These are phyloP conservation scores for Piper longum DNA, from an alignment of 164 flowering plant species.

Conservation along the genomic window DNA sequence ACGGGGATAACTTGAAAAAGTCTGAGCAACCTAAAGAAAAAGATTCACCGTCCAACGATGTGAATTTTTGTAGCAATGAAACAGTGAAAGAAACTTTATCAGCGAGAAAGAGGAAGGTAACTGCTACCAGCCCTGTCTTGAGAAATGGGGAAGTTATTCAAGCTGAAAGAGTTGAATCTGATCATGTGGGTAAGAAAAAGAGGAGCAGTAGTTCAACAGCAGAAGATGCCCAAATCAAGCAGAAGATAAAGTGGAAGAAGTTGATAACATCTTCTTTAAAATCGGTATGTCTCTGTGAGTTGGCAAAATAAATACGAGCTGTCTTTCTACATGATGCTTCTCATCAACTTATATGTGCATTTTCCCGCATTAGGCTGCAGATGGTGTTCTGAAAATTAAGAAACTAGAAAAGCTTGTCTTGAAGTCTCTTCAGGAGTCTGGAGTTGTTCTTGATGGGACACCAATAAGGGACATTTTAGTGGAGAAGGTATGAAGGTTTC, in stretches of 20 bases:
- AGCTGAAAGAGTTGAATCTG: conserved; percentile 16
- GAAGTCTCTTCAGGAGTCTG: conserved; percentile 46
- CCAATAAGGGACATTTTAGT: conserved; percentile 25
- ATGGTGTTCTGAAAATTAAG: conserved; percentile 47
- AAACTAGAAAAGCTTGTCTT: conserved; percentile 47
- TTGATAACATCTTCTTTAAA: conserved; percentile 51
- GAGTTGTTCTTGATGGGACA: conserved; percentile 27
- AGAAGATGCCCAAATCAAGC: conserved; percentile 7
- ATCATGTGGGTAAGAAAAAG: conserved; percentile 15
- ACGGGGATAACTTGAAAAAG: neutral
- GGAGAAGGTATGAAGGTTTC: conserved; percentile 33
- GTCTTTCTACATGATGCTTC: neutral
- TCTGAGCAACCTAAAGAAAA: conserved; percentile 16
- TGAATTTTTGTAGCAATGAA: conserved; percentile 6
- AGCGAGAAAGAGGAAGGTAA: conserved; percentile 47
- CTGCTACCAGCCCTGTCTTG: conserved; percentile 18
- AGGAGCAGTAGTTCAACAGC: conserved; percentile 1
- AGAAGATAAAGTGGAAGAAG: conserved; percentile 81
- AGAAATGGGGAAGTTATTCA: conserved; percentile 44
- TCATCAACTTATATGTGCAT: conserved; percentile 3
- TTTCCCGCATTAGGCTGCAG: conserved; percentile 24
- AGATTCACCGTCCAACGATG: conserved; percentile 11
- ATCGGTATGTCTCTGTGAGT: conserved; percentile 27
- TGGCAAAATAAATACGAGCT: neutral
- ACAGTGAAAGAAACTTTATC: conserved; percentile 23